Evolutionary conservation across 768 basidiomycete species (phyloP).

Genomic region (Mycena galericulata): DNA sequence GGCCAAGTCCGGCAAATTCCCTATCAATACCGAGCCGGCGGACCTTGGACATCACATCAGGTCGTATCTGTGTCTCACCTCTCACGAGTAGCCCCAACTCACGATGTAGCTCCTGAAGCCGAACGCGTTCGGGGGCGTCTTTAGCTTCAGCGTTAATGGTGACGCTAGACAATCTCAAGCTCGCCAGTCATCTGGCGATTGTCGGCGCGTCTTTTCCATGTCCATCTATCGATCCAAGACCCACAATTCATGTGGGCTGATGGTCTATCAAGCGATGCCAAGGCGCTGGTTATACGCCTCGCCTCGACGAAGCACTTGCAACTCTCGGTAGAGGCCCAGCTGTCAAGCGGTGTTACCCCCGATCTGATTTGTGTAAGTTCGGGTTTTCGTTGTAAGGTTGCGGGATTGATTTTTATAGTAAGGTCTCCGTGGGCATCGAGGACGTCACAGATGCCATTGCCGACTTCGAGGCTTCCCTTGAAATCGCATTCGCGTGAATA

Average conservation of each 20-base stretch:
- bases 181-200: constrained; percentile 81
- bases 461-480: constrained; percentile 52
- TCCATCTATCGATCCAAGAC: too few species aligned
- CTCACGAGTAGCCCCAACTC: constrained; percentile 68
- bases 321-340: constrained; percentile 69
- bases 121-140: constrained; percentile 74
- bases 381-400: neutral
- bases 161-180: constrained; percentile 75
- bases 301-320: constrained; percentile 84
- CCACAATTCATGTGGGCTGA: neutral
- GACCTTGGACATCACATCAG: constrained; percentile 82
- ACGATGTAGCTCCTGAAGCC: constrained; percentile 69
- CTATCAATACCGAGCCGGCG: constrained; percentile 77
- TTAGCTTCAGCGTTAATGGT: constrained; percentile 83
- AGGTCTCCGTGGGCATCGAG: constrained; percentile 55
- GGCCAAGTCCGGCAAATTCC: constrained; percentile 75
- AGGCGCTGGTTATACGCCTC: constrained; percentile 85
- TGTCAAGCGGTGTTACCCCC: constrained; percentile 75
- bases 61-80: constrained; percentile 76
- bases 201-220: constrained; percentile 57
- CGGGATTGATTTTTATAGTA: neutral
- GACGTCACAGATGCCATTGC: constrained; percentile 54
- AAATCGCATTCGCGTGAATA: constrained; percentile 22
- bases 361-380: constrained; percentile 76
- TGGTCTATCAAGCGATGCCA: constrained; percentile 65